These are phyloP conservation scores for Coniophora puteana DNA, from an alignment of 1,284 basidiomycete species.

Conservation along the genomic window DNA sequence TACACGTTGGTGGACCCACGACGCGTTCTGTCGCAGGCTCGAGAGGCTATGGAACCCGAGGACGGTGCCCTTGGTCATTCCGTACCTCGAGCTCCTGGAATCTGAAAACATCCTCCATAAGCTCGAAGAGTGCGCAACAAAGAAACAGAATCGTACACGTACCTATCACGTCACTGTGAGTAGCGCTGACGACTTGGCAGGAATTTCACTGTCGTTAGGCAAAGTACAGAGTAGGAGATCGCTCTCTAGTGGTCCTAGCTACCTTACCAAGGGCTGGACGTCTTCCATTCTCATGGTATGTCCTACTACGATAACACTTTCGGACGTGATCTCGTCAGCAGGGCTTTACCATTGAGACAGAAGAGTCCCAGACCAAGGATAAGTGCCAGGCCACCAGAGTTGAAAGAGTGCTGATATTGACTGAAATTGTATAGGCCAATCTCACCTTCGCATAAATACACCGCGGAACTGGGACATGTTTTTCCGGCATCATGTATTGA, in stretches of 20 bases:
- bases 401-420: no score
- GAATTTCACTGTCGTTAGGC: neutral
- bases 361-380: slow-evolving; percentile 32
- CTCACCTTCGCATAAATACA: no score
- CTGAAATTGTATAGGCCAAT: no score
- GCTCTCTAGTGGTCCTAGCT: slow-evolving; percentile 14
- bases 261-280: slow-evolving; percentile 33
- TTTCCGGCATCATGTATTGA: no score
- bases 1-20: no score
- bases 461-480: no score
- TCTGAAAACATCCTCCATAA: no score
- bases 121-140: slow-evolving; percentile 1
- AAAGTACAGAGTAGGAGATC: neutral
- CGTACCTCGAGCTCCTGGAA: no score
- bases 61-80: no score
- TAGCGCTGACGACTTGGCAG: slow-evolving; percentile 1
- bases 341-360: slow-evolving; percentile 35
- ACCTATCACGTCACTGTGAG: slow-evolving; percentile 1
- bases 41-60: no score
- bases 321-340: slow-evolving; percentile 27
- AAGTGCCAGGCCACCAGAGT: slow-evolving; percentile 27
- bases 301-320: slow-evolving; percentile 29
- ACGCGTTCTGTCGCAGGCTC: no score
- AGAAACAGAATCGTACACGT: slow-evolving; percentile 4
- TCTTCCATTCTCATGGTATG: slow-evolving; percentile 47